Conservation (phyloP, 73 alveolate genomes). For the Paramecium bursaria region DNA sequence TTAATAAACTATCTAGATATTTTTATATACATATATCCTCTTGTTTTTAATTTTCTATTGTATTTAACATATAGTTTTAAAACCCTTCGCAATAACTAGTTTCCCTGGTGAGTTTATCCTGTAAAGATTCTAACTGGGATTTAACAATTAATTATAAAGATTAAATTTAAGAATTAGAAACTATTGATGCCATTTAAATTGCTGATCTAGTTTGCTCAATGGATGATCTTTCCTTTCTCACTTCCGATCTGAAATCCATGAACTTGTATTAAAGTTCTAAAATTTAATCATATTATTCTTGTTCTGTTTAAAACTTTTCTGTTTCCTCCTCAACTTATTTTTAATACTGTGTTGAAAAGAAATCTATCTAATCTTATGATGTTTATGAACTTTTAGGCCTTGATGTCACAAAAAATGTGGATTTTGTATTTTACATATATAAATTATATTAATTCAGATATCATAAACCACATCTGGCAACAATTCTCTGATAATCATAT, state of each 20-base stretch:
- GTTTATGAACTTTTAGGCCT: too few relatives aligned
- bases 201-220: slow-evolving; percentile 10
- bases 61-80: neutral
- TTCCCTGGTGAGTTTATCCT: neutral
- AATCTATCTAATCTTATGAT: too few relatives aligned
- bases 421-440: too few relatives aligned
- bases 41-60: slow-evolving; percentile 25
- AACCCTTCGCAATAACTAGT: neutral
- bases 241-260: neutral
- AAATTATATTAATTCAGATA: slow-evolving; percentile 15
- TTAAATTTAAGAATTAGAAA: slow-evolving; percentile 2
- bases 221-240: slow-evolving; percentile 23
- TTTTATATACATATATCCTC: slow-evolving; percentile 9
- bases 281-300: slow-evolving; percentile 21
- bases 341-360: too few relatives aligned
- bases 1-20: neutral
- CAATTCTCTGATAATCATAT: slow-evolving; percentile 71
- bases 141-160: neutral
- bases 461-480: slow-evolving; percentile 64
- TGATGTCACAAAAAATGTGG: too few relatives aligned
- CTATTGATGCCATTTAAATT: neutral
- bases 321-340: slow-evolving; percentile 1
- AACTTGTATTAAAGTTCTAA: slow-evolving; percentile 31
- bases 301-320: neutral
- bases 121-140: neutral